Evolutionary conservation across 2,329 filamentous ascomycete genomes (phyloP), one percentile per base, ranked within the genome.

Genomic region (Metarhizium robertsii): DNA sequence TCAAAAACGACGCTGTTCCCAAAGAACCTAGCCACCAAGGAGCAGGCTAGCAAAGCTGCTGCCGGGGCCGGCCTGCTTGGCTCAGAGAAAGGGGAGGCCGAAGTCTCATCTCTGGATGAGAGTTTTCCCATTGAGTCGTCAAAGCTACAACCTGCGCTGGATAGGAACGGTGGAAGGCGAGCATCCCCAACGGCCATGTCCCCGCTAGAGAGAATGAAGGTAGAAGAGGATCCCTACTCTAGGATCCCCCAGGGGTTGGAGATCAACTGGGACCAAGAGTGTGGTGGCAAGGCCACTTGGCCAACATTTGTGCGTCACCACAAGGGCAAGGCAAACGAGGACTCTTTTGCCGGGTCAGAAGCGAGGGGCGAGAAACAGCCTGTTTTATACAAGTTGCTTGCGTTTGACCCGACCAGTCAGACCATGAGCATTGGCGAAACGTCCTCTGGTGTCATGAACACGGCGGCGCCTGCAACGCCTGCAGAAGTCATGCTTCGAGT

Each of bases 361-460:
- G 20, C 43, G 6, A 46, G 49, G 7, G 3, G 32, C 14, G 53
- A 58, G 29, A 49, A 55, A 7, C 57, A 61, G 6, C 53, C 61
- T 7, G 53, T 56, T 2, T 56, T 58, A 3, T 88, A 87, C 73
- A 87, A 82, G 65, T 78, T 88, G 38, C 73, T 90, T 6, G 85
- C 82, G 2, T 88, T 85, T 61, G 83, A 88, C 60, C 73, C 80
- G 1, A 73, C 72, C 8, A 83, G 77, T 61, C 76, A 85, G 60
- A 72, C 71, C 13, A 74, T 89, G 61, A 78, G 73, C 47, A 74
- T 77, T 3, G 83, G 82, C 6, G 82, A 86, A 59, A 85, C 83
- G 1, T 80, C 77, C 1, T 85, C 84, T 3, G 69, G 75, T 2
- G 75, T 79, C 1, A 69, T 74, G 1, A 75, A 79, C 51, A 69